phyloP scores from a whole-genome alignment of 2,329 filamentous ascomycete genomes.

The Exophiala alcalophila region DNA sequence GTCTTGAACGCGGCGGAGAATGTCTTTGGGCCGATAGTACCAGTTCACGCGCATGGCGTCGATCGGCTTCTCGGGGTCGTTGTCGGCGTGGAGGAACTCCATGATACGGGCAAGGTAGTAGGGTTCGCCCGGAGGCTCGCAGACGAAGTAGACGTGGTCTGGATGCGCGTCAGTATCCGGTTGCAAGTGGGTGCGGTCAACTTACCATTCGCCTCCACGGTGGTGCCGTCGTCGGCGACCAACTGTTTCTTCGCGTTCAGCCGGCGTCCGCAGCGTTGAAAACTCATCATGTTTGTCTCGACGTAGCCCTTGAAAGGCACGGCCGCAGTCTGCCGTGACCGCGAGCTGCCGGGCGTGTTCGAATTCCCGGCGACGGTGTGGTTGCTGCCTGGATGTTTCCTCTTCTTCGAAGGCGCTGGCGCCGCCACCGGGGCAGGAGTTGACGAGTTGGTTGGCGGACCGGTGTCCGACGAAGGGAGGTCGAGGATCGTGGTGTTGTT shows the following conservation, averaged over 20 bases:
- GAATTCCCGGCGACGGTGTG: constrained; percentile 37
- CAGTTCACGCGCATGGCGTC: constrained; percentile 93
- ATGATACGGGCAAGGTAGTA: constrained; percentile 98
- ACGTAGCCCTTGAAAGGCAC: constrained; percentile 31
- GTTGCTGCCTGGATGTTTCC: constrained; percentile 65
- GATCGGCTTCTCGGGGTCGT: constrained; percentile 68
- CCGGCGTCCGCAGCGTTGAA: constrained; percentile 66
- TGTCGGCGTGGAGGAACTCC: constrained; percentile 87
- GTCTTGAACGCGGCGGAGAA: constrained; percentile 86
- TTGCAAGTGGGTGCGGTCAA: constrained; percentile 16
- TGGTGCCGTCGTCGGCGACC: constrained; percentile 85
- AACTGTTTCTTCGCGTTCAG: constrained; percentile 70
- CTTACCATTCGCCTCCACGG: constrained; percentile 81
- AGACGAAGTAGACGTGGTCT: constrained; percentile 93
- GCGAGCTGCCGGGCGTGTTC: constrained; percentile 36
- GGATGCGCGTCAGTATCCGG: constrained; percentile 26
- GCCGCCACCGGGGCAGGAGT: constrained; percentile 49
- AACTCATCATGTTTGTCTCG: constrained; percentile 85
- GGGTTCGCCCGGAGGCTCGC: constrained; percentile 93
- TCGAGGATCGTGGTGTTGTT: constrained; percentile 10
- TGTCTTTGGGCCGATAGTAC: constrained; percentile 96
- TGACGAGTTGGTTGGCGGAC: constrained; percentile 33
- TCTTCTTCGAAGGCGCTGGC: constrained; percentile 67
- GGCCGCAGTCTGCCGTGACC: constrained; percentile 33
- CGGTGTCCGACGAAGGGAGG: constrained; percentile 2